Evolutionary conservation across 164 flowering plant genomes (phyloP), one percentile per base, ranked within the genome.

Genomic region (Umbilicus rupestris): DNA sequence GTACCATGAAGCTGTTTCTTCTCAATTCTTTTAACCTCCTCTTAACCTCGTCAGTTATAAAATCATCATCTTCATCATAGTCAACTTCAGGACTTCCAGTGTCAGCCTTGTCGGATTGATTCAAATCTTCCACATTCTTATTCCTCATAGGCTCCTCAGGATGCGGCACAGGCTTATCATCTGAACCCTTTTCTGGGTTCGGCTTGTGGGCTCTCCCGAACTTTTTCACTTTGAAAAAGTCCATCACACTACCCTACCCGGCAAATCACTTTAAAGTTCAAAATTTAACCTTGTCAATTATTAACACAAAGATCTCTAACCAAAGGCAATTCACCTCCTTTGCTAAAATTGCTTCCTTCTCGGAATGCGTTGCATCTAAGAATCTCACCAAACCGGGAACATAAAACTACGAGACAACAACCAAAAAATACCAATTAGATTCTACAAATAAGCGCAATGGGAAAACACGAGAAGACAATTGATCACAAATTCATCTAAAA

Each of bases 61-160:
- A 90, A 77, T 90, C 97, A 42, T 89, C 96, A 57, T 87, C 92
- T 26, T 90, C 92, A 37, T 90, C 94, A 31, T 86, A 96, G 69
- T 87, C 94, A 28, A 52, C 69, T 31, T 83, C 96, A 46, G 67
- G 72, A 12, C 72, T 30, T 52, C 81, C 50, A 64, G 81, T 82
- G n/a, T 73, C 68, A 44, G 70, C 69, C 37, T 75, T 72, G 1
- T 68, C 68, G 19, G 84, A 64, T 66, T 83, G 79, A 19, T 72
- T 70, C 69, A 66, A 45, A 62, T 49, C 72, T 42, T 70, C 81
- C 9, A 57, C 78, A 73, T 73, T 80, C 59, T 72, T 83, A 64
- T 65, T 71, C 64, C 69, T 78, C 45, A 30, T 8, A 24, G 70
- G 71, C 57, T 81, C 85, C 69, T 82, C 90, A 3, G 76, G 78